These are phyloP conservation scores for Cercophora newfieldiana DNA, from an alignment of 495 filamentous ascomycete genomes.

Conservation along the genomic window DNA sequence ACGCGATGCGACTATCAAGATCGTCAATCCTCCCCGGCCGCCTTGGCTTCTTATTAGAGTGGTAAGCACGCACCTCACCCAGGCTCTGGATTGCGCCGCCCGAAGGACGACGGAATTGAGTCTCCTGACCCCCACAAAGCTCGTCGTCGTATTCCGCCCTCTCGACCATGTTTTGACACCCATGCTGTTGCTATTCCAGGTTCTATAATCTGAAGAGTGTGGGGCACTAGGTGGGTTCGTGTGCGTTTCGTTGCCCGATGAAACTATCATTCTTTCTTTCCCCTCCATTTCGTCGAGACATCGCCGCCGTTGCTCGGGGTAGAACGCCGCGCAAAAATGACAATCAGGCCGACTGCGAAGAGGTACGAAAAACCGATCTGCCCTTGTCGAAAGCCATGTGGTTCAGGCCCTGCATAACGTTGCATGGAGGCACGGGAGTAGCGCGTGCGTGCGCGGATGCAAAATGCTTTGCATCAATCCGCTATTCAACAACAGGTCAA, in stretches of 20 bases:
- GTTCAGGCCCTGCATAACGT: conserved; percentile 15
- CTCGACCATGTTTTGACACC: neutral
- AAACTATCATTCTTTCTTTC: neutral
- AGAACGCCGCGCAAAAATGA: neutral
- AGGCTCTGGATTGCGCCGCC: neutral
- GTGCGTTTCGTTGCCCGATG: neutral
- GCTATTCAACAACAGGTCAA: neutral
- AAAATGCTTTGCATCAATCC: conserved; percentile 18
- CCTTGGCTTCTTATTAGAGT: neutral
- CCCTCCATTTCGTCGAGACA: neutral
- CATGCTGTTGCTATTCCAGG: conserved; percentile 15
- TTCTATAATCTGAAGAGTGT: conserved; percentile 4
- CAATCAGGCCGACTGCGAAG: neutral
- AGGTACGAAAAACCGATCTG: neutral
- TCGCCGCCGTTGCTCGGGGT: neutral
- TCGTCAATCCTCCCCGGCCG: neutral
- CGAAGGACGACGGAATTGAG: neutral
- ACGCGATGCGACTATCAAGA: conserved; percentile 9
- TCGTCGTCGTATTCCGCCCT: conserved; percentile 2
- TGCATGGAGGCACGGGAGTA: neutral
- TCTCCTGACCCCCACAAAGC: conserved; percentile 14
- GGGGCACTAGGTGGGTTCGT: neutral
- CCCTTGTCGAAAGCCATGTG: conserved; percentile 13
- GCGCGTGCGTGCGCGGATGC: conserved; percentile 12
- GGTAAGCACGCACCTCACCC: neutral